Percentiles rank a stretch among this genome's conserved stretches.
phyloP scores from a whole-genome alignment of 805 yeast genomes.

The Candida ponderosae region DNA sequence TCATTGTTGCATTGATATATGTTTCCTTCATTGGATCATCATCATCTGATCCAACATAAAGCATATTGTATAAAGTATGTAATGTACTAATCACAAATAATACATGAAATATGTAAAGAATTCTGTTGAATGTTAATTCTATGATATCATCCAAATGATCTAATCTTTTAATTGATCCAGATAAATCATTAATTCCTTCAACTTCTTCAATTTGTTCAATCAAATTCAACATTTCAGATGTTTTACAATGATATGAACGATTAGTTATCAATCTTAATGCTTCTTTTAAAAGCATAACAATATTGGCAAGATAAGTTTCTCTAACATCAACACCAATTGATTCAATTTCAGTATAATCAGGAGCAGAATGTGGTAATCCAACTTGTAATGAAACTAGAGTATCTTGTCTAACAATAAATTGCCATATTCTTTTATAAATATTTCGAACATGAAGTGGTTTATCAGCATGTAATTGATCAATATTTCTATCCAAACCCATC shows the following conservation, averaged over 20 bases:
- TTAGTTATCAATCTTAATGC: not conserved
- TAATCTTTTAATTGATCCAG: not conserved
- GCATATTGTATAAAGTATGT: constrained; percentile 13
- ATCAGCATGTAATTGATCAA: not conserved
- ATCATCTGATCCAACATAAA: constrained; percentile 6
- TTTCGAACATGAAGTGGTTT: not conserved
- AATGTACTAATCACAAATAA: constrained; percentile 6
- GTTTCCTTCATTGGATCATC: constrained; percentile 6
- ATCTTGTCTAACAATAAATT: not conserved
- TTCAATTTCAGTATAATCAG: not conserved
- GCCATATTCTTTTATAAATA: not conserved
- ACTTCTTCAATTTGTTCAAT: not conserved
- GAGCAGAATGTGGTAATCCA: not conserved
- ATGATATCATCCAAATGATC: not conserved
- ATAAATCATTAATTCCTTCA: not conserved
- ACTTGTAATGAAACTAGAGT: not conserved
- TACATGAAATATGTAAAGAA: not conserved
- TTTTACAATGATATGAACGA: not conserved
- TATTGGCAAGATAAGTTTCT: not conserved
- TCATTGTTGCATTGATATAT: constrained; percentile 12
- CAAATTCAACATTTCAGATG: not conserved
- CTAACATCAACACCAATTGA: not conserved
- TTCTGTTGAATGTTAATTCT: not conserved
- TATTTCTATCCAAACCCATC: not conserved
- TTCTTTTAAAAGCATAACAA: not conserved